These are phyloP conservation scores for Tulasnella sp. DNA, from an alignment of 768 basidiomycete genomes.

Conservation along the genomic window DNA sequence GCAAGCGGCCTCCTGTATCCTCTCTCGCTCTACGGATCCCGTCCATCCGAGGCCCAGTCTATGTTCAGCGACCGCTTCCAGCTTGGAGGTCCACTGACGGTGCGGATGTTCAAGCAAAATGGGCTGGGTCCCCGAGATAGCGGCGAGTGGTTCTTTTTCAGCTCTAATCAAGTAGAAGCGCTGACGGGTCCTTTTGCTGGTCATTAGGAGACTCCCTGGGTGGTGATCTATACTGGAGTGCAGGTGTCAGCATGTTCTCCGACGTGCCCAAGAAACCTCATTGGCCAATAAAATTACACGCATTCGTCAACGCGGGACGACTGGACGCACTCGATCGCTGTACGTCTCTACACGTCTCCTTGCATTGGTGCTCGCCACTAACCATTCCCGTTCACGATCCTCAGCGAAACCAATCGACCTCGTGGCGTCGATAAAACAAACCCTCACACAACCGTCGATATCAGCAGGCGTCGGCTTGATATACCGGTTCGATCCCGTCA, in stretches of 20 bases:
- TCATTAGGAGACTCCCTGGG: conserved; percentile 67
- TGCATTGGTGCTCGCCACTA: conserved; percentile 11
- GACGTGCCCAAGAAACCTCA: conserved; percentile 57
- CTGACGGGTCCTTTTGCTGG: not conserved
- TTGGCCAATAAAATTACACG: conserved; percentile 80
- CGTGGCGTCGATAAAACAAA: conserved; percentile 29
- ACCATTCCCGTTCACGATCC: not conserved
- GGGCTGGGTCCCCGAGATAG: conserved; percentile 69
- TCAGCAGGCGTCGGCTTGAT: conserved; percentile 75
- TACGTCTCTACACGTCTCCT: conserved; percentile 25
- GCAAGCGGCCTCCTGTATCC: conserved; percentile 61
- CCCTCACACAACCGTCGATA: conserved; percentile 49
- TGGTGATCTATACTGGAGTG: conserved; percentile 70
- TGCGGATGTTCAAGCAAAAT: conserved; percentile 66
- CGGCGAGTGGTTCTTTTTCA: conserved; percentile 31
- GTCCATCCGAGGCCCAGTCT: conserved; percentile 15
- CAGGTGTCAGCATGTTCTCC: conserved; percentile 63
- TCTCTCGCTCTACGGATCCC: conserved; percentile 25
- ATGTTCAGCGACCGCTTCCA: conserved; percentile 82
- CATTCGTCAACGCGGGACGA: conserved; percentile 72
- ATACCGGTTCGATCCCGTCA: conserved; percentile 69
- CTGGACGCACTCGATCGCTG: conserved; percentile 50
- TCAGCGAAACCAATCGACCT: conserved; percentile 23
- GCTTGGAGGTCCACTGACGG: conserved; percentile 79
- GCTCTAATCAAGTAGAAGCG: not conserved